Percentiles rank a stretch among this genome's conserved stretches.
phyloP scores from a whole-genome alignment of 352 stramenopile species.

The Globisporangium spiculum region DNA sequence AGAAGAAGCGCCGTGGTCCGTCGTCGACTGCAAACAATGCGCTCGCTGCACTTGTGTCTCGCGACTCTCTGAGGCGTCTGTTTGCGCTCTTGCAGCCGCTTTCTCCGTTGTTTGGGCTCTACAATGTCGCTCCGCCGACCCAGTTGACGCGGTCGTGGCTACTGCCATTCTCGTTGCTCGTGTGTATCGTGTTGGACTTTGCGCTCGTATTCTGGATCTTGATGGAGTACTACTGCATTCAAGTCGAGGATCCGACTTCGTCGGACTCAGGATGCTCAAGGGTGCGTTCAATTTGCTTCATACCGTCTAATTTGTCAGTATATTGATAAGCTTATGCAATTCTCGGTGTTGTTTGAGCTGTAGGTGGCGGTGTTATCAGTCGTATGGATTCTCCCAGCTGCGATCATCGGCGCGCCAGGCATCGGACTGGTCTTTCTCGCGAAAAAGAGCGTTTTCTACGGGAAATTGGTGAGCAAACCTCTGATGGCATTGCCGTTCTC shows the following conservation, averaged over 20 bases:
- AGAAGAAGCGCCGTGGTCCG: constrained; percentile 11
- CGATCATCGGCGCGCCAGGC: constrained; percentile 53
- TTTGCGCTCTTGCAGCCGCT: constrained; percentile 41
- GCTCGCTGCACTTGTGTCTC: constrained; percentile 19
- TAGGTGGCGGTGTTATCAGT: constrained; percentile 65
- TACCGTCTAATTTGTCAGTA: neutral
- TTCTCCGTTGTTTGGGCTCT: constrained; percentile 59
- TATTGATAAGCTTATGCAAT: constrained; percentile 14
- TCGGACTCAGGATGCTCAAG: constrained; percentile 72
- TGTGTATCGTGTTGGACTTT: constrained; percentile 65
- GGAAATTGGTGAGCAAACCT: constrained; percentile 41
- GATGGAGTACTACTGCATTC: constrained; percentile 85
- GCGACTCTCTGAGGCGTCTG: constrained; percentile 13
- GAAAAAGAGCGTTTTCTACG: constrained; percentile 71
- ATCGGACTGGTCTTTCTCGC: constrained; percentile 72
- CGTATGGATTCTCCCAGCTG: constrained; percentile 54
- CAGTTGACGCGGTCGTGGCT: constrained; percentile 26
- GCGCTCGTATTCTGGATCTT: constrained; percentile 70
- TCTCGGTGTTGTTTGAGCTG: constrained; percentile 5
- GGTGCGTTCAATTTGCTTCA: constrained; percentile 29
- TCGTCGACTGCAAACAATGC: constrained; percentile 14
- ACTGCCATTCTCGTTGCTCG: constrained; percentile 48
- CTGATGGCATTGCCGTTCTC: neutral
- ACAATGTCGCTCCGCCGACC: constrained; percentile 33
- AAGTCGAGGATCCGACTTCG: constrained; percentile 75